Evolutionary conservation across 352 stramenopile genomes (phyloP).

Genomic region (Phytophthora agathidicida): DNA sequence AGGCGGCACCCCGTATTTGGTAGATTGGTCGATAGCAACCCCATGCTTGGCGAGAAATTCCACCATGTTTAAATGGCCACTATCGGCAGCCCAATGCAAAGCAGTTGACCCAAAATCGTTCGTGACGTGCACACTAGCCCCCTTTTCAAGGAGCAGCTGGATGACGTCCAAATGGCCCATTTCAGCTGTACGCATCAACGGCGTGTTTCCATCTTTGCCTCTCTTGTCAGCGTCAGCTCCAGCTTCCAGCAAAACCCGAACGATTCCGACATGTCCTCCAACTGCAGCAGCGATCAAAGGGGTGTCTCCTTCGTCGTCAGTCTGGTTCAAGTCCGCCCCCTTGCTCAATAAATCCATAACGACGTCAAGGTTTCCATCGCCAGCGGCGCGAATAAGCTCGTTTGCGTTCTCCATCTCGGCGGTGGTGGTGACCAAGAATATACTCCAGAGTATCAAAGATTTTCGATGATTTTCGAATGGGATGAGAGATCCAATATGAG

Average conservation of each 20-base stretch:
- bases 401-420: too few species aligned
- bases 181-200: neutral
- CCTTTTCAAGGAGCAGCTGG: neutral
- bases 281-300: neutral
- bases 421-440: too few species aligned
- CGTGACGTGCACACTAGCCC: neutral
- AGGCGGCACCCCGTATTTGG: neutral
- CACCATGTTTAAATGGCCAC: neutral
- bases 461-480: too few species aligned
- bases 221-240: neutral
- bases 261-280: conserved; percentile 2
- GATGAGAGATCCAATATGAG: too few species aligned
- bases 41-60: neutral
- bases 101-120: neutral
- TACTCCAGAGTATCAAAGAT: too few species aligned
- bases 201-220: neutral
- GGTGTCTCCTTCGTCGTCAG: neutral
- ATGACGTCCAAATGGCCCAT: neutral
- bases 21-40: neutral
- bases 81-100: neutral
- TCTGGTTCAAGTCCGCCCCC: neutral
- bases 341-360: neutral
- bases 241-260: conserved; percentile 1
- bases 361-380: too few species aligned
- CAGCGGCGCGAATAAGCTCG: too few species aligned